A percentile compares a stretch with the other conserved stretches of the same genome.
These are phyloP conservation scores for Ephemerocybe angulata DNA, from an alignment of 768 basidiomycete genomes.

Conservation along the genomic window DNA sequence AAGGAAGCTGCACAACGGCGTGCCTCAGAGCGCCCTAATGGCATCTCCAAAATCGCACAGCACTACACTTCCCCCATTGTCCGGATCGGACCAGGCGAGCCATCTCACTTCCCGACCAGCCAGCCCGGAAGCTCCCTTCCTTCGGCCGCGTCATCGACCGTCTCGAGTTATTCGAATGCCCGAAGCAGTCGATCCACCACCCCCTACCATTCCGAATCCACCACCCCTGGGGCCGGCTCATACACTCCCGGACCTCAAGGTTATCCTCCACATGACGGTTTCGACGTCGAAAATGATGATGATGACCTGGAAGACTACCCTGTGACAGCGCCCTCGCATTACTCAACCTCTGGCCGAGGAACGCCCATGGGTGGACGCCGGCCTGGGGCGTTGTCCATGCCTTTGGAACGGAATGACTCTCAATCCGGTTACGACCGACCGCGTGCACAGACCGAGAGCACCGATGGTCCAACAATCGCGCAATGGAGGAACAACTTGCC, in stretches of 20 bases:
- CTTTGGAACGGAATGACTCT: conserved; percentile 50
- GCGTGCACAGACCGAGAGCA: conserved; percentile 68
- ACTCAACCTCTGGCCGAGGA: conserved; percentile 61
- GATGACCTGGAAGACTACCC: conserved; percentile 78
- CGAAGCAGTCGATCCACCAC: conserved; percentile 23
- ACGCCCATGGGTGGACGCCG: conserved; percentile 65
- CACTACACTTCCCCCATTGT: conserved; percentile 6
- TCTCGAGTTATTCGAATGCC: conserved; percentile 24
- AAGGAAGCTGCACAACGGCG: conserved; percentile 69
- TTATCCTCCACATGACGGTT: conserved; percentile 62
- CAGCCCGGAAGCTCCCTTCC: conserved; percentile 43
- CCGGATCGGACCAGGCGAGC: not conserved
- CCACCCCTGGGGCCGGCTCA: not conserved
- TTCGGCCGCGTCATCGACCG: conserved; percentile 24
- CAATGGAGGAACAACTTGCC: conserved; percentile 57
- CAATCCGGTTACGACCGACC: conserved; percentile 44
- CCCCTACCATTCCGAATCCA: conserved; percentile 12
- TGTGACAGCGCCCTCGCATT: conserved; percentile 33
- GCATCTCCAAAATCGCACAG: conserved; percentile 46
- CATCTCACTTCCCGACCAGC: conserved; percentile 28
- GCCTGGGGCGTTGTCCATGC: conserved; percentile 53
- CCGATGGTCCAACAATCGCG: conserved; percentile 56
- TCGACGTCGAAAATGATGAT: conserved; percentile 68
- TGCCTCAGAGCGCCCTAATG: conserved; percentile 52
- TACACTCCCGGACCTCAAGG: conserved; percentile 42